These are phyloP conservation scores for Xanthoceras sorbifolium DNA, from an alignment of 345 rosid species.

Conservation along the genomic window DNA sequence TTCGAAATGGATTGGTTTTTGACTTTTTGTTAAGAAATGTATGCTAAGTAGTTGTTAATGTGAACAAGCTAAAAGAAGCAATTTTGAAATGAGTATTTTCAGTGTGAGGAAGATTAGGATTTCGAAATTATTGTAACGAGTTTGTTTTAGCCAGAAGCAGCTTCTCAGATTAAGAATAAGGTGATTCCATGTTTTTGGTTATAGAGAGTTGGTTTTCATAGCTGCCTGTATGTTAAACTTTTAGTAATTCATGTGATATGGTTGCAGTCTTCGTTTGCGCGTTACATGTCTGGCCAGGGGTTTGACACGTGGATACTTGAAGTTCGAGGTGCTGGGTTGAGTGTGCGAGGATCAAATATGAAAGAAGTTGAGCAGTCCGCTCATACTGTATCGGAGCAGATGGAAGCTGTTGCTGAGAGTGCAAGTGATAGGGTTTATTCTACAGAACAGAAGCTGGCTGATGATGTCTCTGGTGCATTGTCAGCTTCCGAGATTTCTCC, in stretches of 20 bases:
- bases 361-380: conserved; percentile 61
- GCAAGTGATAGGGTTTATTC: conserved; percentile 44
- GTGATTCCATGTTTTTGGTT: neutral
- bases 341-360: conserved; percentile 55
- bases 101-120: neutral
- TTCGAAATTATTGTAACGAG: neutral
- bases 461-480: conserved; percentile 26
- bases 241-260: conserved; percentile 16
- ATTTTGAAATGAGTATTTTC: neutral
- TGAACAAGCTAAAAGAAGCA: too few relatives aligned
- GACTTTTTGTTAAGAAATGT: neutral
- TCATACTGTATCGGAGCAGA: conserved; percentile 44
- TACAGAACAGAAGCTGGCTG: conserved; percentile 26
- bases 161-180: neutral
- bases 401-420: conserved; percentile 59
- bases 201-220: neutral
- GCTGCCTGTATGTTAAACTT: neutral
- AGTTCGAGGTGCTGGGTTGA: conserved; percentile 95
- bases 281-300: conserved; percentile 82
- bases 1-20: too few relatives aligned
- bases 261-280: conserved; percentile 84
- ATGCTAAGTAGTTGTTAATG: neutral
- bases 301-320: conserved; percentile 98
- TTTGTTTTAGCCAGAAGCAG: neutral
- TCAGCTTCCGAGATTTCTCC: conserved; percentile 38